Evolutionary conservation across 2,329 filamentous ascomycete species (phyloP).

Genomic region (Neospermospora avenae): DNA sequence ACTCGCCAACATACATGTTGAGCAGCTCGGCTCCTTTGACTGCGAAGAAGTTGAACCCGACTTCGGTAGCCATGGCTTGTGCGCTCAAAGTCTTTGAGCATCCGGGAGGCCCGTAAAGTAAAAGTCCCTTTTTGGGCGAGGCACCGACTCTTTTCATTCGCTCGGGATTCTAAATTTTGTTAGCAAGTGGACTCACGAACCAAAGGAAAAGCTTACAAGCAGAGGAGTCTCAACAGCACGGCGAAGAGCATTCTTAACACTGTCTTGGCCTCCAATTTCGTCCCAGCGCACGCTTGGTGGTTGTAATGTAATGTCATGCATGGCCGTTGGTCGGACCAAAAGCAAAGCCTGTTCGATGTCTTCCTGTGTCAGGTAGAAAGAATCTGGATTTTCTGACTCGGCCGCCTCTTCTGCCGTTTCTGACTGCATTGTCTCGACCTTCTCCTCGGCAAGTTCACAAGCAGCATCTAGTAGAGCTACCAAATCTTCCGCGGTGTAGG

Average conservation of each 20-base stretch:
- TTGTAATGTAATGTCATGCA: slow-evolving; percentile 86
- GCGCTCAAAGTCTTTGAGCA: slow-evolving; percentile 94
- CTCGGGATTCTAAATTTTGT: slow-evolving; percentile 43
- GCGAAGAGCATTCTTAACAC: slow-evolving; percentile 62
- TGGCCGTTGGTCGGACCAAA: slow-evolving; percentile 73
- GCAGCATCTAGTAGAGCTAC: slow-evolving; percentile 59
- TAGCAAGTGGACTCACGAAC: background rate
- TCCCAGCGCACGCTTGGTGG: slow-evolving; percentile 82
- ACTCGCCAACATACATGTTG: slow-evolving; percentile 96
- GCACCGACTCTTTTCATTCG: slow-evolving; percentile 48
- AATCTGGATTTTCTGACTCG: slow-evolving; percentile 1
- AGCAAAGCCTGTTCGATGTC: slow-evolving; percentile 66
- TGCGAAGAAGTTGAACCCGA: slow-evolving; percentile 87
- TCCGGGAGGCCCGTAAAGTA: slow-evolving; percentile 89
- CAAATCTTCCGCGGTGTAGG: slow-evolving; percentile 79
- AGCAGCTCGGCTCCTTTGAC: slow-evolving; percentile 92
- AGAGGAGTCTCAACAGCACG: slow-evolving; percentile 39
- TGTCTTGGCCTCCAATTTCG: slow-evolving; percentile 82
- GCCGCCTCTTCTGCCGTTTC: no score
- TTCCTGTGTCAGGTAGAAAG: slow-evolving; percentile 34
- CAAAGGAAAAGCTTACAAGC: slow-evolving; percentile 20
- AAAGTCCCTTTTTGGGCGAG: slow-evolving; percentile 72
- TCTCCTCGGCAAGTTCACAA: slow-evolving; percentile 37
- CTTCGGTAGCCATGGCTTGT: slow-evolving; percentile 86
- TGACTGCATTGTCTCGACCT: slow-evolving; percentile 8